A percentile compares a stretch with the other conserved stretches of the same genome.
Evolutionary conservation across 1,139 yeast genomes (phyloP).

Genomic region (Saccharomycopsis phalli): DNA sequence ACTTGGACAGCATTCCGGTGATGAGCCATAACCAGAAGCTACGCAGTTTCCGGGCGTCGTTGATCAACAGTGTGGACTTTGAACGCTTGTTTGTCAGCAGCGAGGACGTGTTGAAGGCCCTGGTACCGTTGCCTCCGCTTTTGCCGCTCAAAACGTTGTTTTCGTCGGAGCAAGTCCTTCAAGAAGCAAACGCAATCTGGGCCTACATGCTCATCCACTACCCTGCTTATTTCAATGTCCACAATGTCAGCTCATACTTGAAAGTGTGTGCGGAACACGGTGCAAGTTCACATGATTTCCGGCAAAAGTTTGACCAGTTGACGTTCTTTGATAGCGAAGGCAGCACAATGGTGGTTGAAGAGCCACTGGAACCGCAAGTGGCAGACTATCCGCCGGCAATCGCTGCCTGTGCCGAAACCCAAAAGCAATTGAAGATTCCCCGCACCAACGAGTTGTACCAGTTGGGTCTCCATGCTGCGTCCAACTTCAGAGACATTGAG

Average conservation of each 20-base stretch:
- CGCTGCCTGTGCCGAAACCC: conserved; percentile 25
- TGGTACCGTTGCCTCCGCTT: conserved; percentile 62
- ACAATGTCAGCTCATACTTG: conserved; percentile 43
- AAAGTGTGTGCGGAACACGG: conserved; percentile 45
- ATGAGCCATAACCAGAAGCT: conserved; percentile 40
- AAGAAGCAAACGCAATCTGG: conserved; percentile 78
- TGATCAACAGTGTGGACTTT: conserved; percentile 33
- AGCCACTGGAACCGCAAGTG: conserved; percentile 16
- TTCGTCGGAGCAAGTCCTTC: conserved; percentile 39
- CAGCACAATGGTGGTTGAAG: not conserved
- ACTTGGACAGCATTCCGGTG: conserved; percentile 29
- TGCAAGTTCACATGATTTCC: conserved; percentile 38
- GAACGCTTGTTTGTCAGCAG: conserved; percentile 21
- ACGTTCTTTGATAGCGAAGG: conserved; percentile 34
- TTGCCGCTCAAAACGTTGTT: conserved; percentile 47
- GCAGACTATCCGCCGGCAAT: conserved; percentile 15
- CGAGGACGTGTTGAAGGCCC: no score
- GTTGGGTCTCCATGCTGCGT: conserved; percentile 60
- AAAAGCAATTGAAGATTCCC: conserved; percentile 27
- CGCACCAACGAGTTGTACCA: conserved; percentile 50
- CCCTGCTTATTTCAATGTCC: conserved; percentile 36
- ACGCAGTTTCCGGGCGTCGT: conserved; percentile 36
- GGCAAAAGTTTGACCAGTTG: conserved; percentile 38
- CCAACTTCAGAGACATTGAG: conserved; percentile 39
- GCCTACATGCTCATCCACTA: conserved; percentile 38